Evolutionary conservation across 2,329 filamentous ascomycete species (phyloP), one percentile per base, ranked within the genome.

Genomic region (Scedosporium boydii): DNA sequence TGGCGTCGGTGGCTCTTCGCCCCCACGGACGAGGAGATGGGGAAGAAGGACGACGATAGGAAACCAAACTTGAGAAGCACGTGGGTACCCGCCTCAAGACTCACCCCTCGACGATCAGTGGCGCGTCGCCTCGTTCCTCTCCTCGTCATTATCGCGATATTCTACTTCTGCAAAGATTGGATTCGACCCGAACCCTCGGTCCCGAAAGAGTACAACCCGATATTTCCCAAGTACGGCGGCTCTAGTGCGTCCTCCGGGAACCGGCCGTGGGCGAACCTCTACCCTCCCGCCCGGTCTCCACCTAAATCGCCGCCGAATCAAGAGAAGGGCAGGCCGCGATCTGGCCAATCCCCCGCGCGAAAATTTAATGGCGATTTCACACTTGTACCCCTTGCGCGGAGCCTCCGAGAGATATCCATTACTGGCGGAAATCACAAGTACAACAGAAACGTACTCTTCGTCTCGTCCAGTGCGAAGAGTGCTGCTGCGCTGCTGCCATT

Each of bases 391-490:
- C 80, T 97, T 51, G 83, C 82, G 0, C 69, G 73, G 18, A 86
- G 87, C 3, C 76, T 96, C 48, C 82, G 86, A 51, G 80, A 77
- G 12, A 83, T 88, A 53, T 71, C 78, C 6, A 77, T 74, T 21
- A 85, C 83, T 0, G 76, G 77, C 27, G 86, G 86, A 4, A 9
- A 42, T 9, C 14, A 29, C 1, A 41, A 56, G 38, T 70, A 75
- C 44, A 90, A 89, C 69, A 82, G 82, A 59, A 92, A 92, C 69
- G 82, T 96, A 16, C 74, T 97, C 3, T 96, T 96, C 71, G 88
- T 87, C 4, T 87, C 89, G 3, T 87, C 90, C 0, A 92, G 82
- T 64, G 75, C 96, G 59, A 83, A 83, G 71, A 95, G 90, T 70
- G 85, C 87, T 16, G 82, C 90, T 0, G 82, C 83, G 38, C 72